Evolutionary conservation across 352 stramenopile species (phyloP).

Genomic region (Globisporangium nodosum): DNA sequence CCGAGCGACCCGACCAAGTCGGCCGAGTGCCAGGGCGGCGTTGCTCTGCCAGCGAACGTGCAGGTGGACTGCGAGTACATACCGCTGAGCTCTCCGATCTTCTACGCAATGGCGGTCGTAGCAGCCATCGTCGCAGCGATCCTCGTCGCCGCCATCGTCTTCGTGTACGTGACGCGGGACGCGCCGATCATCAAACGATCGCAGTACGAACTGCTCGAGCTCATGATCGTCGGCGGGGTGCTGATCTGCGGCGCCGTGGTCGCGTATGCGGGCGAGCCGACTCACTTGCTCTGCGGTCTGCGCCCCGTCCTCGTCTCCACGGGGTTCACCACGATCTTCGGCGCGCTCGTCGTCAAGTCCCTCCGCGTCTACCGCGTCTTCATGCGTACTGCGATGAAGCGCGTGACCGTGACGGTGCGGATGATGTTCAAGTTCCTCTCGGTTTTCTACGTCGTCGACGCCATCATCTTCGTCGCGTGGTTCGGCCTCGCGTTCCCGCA

Average conservation of each 20-base stretch:
- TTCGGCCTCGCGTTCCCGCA: slow-evolving; percentile 2
- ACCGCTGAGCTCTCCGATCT: slow-evolving; percentile 12
- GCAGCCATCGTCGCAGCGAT: slow-evolving; percentile 5
- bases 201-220: slow-evolving; percentile 24
- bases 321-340: slow-evolving; percentile 26
- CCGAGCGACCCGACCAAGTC: slow-evolving; percentile 14
- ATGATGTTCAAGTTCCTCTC: slow-evolving; percentile 23
- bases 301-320: slow-evolving; percentile 18
- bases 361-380: slow-evolving; percentile 37
- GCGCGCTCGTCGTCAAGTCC: slow-evolving; percentile 26
- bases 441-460: slow-evolving; percentile 6
- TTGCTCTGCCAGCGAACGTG: slow-evolving; percentile 16
- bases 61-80: slow-evolving; percentile 27
- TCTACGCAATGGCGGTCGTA: not conserved
- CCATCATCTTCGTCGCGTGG: slow-evolving; percentile 1
- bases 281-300: slow-evolving; percentile 7
- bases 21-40: slow-evolving; percentile 26
- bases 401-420: slow-evolving; percentile 15
- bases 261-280: slow-evolving; percentile 19
- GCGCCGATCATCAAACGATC: slow-evolving; percentile 31
- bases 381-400: slow-evolving; percentile 19
- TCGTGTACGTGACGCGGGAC: slow-evolving; percentile 22
- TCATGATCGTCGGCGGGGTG: slow-evolving; percentile 23
- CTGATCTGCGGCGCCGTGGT: slow-evolving; percentile 20
- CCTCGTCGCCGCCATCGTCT: slow-evolving; percentile 8